These are phyloP conservation scores for Citrus medica DNA, from an alignment of 345 rosid genomes.

Conservation along the genomic window DNA sequence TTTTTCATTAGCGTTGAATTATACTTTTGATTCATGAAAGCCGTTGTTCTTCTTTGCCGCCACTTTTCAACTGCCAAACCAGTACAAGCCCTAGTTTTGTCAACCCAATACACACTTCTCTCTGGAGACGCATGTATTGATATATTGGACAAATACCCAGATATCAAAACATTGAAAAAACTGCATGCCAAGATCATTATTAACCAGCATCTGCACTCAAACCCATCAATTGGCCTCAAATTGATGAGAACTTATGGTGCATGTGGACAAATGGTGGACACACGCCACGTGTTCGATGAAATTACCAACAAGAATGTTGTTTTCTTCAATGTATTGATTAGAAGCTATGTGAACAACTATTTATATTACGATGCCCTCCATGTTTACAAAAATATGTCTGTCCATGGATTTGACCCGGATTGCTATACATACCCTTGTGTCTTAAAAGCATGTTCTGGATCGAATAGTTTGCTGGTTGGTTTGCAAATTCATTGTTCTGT, in stretches of 20 bases:
- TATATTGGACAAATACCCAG: constrained; percentile 53
- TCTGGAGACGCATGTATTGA: constrained; percentile 31
- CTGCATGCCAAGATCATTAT: constrained; percentile 40
- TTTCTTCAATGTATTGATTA: constrained; percentile 68
- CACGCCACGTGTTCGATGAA: constrained; percentile 71
- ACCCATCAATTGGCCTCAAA: constrained; percentile 54
- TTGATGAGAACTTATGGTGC: constrained; percentile 57
- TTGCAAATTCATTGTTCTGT: constrained; percentile 53
- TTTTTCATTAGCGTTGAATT: too few species aligned
- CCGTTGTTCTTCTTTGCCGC: constrained; percentile 28
- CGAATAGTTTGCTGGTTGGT: constrained; percentile 44
- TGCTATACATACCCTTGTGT: constrained; percentile 69
- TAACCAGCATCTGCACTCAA: constrained; percentile 23
- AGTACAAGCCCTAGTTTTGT: constrained; percentile 14
- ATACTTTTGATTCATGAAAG: constrained; percentile 34
- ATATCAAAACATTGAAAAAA: constrained; percentile 38
- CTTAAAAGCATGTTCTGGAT: constrained; percentile 69
- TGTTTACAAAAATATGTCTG: constrained; percentile 38
- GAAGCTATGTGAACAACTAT: constrained; percentile 59
- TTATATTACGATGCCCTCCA: constrained; percentile 43
- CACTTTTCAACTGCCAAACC: constrained; percentile 18
- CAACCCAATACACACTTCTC: constrained; percentile 17
- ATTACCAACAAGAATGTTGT: constrained; percentile 61
- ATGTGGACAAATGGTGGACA: constrained; percentile 32
- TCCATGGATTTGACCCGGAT: constrained; percentile 46